Evolutionary conservation across 1,284 basidiomycete genomes (phyloP).

Genomic region (Garcileccinum viscosum): DNA sequence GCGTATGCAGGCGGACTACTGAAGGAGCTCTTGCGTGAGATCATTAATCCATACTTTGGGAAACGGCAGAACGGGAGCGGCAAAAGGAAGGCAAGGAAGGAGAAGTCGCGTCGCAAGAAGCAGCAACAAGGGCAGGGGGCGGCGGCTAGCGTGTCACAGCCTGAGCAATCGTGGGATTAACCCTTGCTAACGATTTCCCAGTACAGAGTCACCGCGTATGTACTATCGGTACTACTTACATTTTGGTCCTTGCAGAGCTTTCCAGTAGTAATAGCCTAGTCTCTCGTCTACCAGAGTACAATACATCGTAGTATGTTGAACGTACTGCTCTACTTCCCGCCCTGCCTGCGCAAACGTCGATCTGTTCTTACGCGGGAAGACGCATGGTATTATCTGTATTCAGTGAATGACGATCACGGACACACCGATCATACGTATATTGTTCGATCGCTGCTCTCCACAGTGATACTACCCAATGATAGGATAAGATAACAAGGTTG

Average conservation of each 20-base stretch:
- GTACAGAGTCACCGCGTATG: not conserved
- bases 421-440: not conserved
- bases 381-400: not conserved
- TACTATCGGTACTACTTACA: not conserved
- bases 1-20: conserved; percentile 21
- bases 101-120: not conserved
- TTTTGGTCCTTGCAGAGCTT: not conserved
- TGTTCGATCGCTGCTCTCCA: too few species aligned
- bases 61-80: conserved; percentile 22
- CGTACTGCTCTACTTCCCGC: not conserved
- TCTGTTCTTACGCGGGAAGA: not conserved
- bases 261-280: not conserved
- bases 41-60: conserved; percentile 15
- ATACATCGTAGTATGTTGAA: not conserved
- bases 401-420: not conserved
- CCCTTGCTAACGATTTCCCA: not conserved
- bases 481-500: not conserved
- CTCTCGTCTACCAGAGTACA: not conserved
- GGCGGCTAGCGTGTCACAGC: not conserved
- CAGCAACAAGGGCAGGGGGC: not conserved
- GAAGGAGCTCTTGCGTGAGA: conserved; percentile 22
- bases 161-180: not conserved
- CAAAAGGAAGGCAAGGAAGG: conserved; percentile 23
- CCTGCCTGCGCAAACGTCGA: not conserved
- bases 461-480: not conserved